A percentile compares a stretch with the other conserved stretches of the same genome.
These are phyloP conservation scores for Ploettnerulaceae sp. DNA, from an alignment of 2,329 filamentous ascomycete genomes.

Conservation along the genomic window DNA sequence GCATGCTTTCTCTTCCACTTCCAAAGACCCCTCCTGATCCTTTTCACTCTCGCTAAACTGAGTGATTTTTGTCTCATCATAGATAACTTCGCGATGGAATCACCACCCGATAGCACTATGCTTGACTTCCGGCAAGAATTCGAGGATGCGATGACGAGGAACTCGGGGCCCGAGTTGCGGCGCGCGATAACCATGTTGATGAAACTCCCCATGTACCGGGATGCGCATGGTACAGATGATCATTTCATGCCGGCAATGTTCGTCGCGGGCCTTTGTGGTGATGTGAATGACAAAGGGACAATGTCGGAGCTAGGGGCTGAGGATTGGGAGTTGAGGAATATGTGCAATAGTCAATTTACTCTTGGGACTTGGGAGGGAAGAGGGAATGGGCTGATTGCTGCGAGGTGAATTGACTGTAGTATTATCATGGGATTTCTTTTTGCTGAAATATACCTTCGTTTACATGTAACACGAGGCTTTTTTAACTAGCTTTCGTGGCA, in stretches of 20 bases:
- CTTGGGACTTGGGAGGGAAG: slow-evolving; percentile 41
- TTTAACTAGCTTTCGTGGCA: too few species aligned
- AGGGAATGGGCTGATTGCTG: background rate
- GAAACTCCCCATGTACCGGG: slow-evolving; percentile 61
- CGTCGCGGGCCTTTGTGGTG: slow-evolving; percentile 52
- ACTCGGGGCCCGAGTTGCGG: slow-evolving; percentile 49
- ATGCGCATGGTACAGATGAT: slow-evolving; percentile 66
- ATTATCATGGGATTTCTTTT: too few species aligned
- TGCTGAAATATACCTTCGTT: too few species aligned
- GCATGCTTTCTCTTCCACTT: too few species aligned
- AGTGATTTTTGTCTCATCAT: too few species aligned
- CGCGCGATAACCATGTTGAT: slow-evolving; percentile 56
- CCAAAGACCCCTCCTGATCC: background rate
- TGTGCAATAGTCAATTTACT: slow-evolving; percentile 29
- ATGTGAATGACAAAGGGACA: slow-evolving; percentile 41
- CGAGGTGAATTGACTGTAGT: background rate
- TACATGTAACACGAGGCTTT: too few species aligned
- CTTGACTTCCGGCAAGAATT: slow-evolving; percentile 62
- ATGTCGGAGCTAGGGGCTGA: slow-evolving; percentile 48
- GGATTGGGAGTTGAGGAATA: slow-evolving; percentile 53
- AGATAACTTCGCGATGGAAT: slow-evolving; percentile 58
- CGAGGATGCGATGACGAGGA: slow-evolving; percentile 53
- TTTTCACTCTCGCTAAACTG: background rate
- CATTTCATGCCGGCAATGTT: slow-evolving; percentile 65
- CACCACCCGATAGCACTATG: slow-evolving; percentile 54